Conservation (phyloP, 257 asterid species). For the Solanum verrucosum region DNA sequence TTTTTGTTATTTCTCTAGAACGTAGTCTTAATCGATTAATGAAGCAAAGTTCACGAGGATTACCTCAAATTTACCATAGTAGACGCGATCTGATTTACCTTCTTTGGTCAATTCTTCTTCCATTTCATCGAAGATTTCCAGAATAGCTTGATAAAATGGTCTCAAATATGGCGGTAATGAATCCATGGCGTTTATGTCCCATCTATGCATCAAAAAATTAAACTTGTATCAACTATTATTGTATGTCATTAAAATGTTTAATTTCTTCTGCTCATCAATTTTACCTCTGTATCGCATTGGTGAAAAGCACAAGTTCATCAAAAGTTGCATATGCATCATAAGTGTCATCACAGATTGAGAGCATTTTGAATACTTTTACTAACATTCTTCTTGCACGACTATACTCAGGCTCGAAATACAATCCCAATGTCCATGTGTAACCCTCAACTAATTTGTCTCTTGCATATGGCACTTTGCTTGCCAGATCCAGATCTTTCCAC, state of each 20-base stretch:
- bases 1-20: too few species aligned
- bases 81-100: slow-evolving; percentile 6
- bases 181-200: slow-evolving; percentile 13
- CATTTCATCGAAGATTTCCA: slow-evolving; percentile 17
- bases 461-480: slow-evolving; percentile 12
- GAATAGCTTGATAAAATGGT: slow-evolving; percentile 8
- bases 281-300: slow-evolving; percentile 27
- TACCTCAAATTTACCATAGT: neutral
- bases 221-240: too few species aligned
- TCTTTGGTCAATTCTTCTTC: slow-evolving; percentile 12
- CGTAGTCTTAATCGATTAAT: neutral
- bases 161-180: slow-evolving; percentile 31
- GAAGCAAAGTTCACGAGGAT: neutral
- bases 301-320: neutral
- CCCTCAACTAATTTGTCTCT: slow-evolving; percentile 31
- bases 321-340: neutral
- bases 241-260: too few species aligned
- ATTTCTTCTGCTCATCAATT: neutral
- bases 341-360: neutral
- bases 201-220: slow-evolving; percentile 7
- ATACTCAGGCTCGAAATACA: slow-evolving; percentile 23
- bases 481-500: slow-evolving; percentile 24
- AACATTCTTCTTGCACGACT: slow-evolving; percentile 1
- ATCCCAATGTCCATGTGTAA: slow-evolving; percentile 14
- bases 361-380: neutral